phyloP scores from a whole-genome alignment of 768 basidiomycete species.

The Boletus patriciae region DNA sequence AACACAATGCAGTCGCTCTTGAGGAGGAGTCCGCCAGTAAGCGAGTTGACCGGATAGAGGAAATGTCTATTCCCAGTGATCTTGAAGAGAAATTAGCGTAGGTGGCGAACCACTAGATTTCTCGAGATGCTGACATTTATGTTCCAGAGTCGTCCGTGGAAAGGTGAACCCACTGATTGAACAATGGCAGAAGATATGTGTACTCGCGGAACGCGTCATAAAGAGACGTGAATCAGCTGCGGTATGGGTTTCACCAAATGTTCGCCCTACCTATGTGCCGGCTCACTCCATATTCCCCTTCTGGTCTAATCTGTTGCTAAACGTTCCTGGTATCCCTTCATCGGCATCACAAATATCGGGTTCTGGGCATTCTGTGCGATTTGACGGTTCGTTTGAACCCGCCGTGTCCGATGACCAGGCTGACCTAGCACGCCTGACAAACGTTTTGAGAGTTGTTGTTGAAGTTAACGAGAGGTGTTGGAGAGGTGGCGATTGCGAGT shows the following conservation, averaged over 20 bases:
- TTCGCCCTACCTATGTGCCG: conserved; percentile 61
- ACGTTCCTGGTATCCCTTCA: conserved; percentile 34
- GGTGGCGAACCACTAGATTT: conserved; percentile 18
- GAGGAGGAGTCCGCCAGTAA: conserved; percentile 88
- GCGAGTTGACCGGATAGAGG: conserved; percentile 76
- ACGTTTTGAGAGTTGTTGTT: conserved; percentile 73
- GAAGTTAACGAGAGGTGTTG: conserved; percentile 82
- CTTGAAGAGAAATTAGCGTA: conserved; percentile 87
- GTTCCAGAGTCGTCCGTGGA: conserved; percentile 66
- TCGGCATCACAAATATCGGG: conserved; percentile 13
- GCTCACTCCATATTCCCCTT: conserved; percentile 69
- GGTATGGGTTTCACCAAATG: conserved; percentile 69
- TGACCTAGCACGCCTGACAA: conserved; percentile 79
- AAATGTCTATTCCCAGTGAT: conserved; percentile 92
- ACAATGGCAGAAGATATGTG: conserved; percentile 88
- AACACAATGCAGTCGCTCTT: conserved; percentile 67
- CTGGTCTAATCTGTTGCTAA: conserved; percentile 37
- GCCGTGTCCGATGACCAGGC: conserved; percentile 54
- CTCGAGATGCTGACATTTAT: background rate
- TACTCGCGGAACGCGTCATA: conserved; percentile 83
- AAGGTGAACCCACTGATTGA: conserved; percentile 79
- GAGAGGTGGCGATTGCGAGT: conserved; percentile 79
- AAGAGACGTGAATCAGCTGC: conserved; percentile 90
- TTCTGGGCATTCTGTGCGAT: conserved; percentile 13
- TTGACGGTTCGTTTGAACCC: conserved; percentile 20